Conservation (phyloP, 805 yeast species). For the Candida suzukii region DNA sequence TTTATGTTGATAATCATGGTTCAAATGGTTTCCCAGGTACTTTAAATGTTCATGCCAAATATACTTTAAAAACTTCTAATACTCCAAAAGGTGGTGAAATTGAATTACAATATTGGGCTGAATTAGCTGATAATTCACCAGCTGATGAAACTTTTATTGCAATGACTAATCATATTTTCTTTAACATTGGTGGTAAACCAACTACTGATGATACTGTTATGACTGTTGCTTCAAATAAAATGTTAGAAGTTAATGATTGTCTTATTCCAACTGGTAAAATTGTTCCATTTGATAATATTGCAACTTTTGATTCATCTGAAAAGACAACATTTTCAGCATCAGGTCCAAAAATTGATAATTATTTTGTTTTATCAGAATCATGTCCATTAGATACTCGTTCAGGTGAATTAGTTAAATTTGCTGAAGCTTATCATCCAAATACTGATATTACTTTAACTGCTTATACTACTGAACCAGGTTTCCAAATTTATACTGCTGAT, state of each 20-base stretch:
- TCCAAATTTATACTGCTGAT: slow-evolving; percentile 62
- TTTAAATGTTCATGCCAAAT: slow-evolving; percentile 38
- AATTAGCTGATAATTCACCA: slow-evolving; percentile 21
- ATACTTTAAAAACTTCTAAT: slow-evolving; percentile 30
- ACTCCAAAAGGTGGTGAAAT: slow-evolving; percentile 27
- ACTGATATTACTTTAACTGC: slow-evolving; percentile 35
- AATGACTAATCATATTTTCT: slow-evolving; percentile 59
- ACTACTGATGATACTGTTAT: slow-evolving; percentile 32
- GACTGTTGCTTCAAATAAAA: slow-evolving; percentile 29
- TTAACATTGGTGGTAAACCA: slow-evolving; percentile 33
- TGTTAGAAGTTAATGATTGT: slow-evolving; percentile 34
- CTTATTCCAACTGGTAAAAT: slow-evolving; percentile 42
- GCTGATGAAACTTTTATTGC: slow-evolving; percentile 43
- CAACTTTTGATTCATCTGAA: slow-evolving; percentile 17
- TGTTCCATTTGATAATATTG: slow-evolving; percentile 17
- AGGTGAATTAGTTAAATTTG: neutral
- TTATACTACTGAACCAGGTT: slow-evolving; percentile 56
- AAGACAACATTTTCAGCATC: slow-evolving; percentile 15
- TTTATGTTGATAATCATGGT: slow-evolving; percentile 37
- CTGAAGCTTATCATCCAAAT: slow-evolving; percentile 26
- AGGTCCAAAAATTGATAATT: slow-evolving; percentile 38
- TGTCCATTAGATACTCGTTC: slow-evolving; percentile 34
- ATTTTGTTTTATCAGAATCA: slow-evolving; percentile 33
- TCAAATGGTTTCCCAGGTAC: slow-evolving; percentile 58
- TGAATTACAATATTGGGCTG: slow-evolving; percentile 41